These are phyloP conservation scores for Crithidia sp. DNA, from an alignment of 208 protist species.

Conservation along the genomic window DNA sequence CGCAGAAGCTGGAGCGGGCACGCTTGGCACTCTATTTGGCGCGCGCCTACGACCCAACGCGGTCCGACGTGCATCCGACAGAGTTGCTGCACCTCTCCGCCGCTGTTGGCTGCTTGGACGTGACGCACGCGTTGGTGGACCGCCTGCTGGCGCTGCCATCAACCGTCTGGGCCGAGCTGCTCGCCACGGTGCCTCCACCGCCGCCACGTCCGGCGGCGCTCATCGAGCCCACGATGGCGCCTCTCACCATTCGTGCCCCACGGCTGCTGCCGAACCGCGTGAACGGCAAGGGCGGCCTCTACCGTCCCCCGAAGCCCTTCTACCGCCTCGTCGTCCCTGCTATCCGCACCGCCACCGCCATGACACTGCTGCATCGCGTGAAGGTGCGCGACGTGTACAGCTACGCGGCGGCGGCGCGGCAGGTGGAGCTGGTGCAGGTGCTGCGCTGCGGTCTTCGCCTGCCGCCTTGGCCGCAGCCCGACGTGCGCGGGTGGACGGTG, in stretches of 20 bases:
- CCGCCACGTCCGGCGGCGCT: conserved; percentile 31
- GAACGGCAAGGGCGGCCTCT: conserved; percentile 46
- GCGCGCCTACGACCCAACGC: conserved; percentile 43
- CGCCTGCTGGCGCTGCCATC: conserved; percentile 43
- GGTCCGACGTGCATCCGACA: conserved; percentile 43
- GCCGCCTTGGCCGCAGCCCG: conserved; percentile 57
- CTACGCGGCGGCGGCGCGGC: conserved; percentile 59
- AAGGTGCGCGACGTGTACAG: conserved; percentile 75
- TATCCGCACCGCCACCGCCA: conserved; percentile 17
- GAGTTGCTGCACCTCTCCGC: conserved; percentile 77
- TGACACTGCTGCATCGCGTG: conserved; percentile 55
- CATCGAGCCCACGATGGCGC: conserved; percentile 54
- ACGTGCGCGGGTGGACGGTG: conserved; percentile 71
- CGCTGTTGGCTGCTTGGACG: conserved; percentile 48
- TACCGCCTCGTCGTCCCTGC: conserved; percentile 51
- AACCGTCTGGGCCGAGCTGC: conserved; percentile 39
- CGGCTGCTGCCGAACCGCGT: conserved; percentile 37
- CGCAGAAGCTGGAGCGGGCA: conserved; percentile 1
- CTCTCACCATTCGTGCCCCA: conserved; percentile 26
- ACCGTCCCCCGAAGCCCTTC: conserved; percentile 48
- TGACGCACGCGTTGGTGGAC: conserved; percentile 46
- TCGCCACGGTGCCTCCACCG: conserved; percentile 47
- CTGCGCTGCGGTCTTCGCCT: conserved; percentile 55
- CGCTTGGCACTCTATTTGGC: conserved; percentile 41
- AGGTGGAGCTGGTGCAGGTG: conserved; percentile 43